phyloP scores from a whole-genome alignment of 2,329 filamentous ascomycete genomes.

The Monosporascus ibericus region DNA sequence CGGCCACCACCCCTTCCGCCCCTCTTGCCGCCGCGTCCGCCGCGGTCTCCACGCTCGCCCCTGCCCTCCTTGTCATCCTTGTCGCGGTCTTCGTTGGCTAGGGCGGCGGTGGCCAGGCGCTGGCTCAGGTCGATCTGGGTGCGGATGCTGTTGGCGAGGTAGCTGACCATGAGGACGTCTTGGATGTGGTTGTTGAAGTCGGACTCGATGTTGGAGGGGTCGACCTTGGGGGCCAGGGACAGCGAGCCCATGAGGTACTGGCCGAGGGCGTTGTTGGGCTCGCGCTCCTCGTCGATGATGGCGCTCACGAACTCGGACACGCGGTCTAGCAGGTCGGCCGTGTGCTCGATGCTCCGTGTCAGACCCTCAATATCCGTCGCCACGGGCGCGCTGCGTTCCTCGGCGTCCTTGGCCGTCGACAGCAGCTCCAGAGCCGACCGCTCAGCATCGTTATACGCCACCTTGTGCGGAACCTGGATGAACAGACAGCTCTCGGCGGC shows the following conservation, averaged over 20 bases:
- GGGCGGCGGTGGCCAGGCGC: slow-evolving; percentile 75
- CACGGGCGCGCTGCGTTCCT: slow-evolving; percentile 66
- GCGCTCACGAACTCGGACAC: slow-evolving; percentile 89
- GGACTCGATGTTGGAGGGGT: slow-evolving; percentile 81
- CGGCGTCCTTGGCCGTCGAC: slow-evolving; percentile 70
- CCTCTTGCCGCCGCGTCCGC: slow-evolving; percentile 39
- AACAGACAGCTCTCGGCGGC: slow-evolving; percentile 95
- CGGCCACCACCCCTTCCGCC: slow-evolving; percentile 36
- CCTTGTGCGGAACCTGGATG: slow-evolving; percentile 92
- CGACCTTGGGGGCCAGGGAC: slow-evolving; percentile 90
- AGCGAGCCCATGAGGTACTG: slow-evolving; percentile 94
- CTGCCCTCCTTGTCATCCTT: slow-evolving; percentile 33
- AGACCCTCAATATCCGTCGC: slow-evolving; percentile 86
- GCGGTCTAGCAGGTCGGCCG: slow-evolving; percentile 82
- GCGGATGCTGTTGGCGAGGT: slow-evolving; percentile 96
- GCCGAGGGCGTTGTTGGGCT: slow-evolving; percentile 83
- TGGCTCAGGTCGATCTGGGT: slow-evolving; percentile 98
- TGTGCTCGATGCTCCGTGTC: slow-evolving; percentile 79
- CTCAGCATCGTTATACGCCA: slow-evolving; percentile 72
- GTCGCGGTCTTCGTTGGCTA: slow-evolving; percentile 41
- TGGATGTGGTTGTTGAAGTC: slow-evolving; percentile 99
- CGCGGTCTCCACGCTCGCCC: slow-evolving; percentile 33
- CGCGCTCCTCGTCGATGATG: slow-evolving; percentile 87
- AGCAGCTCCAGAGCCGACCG: slow-evolving; percentile 71
- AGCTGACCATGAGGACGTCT: slow-evolving; percentile 96